Evolutionary conservation across 805 yeast species (phyloP).

Genomic region (Starmera dryadoides): DNA sequence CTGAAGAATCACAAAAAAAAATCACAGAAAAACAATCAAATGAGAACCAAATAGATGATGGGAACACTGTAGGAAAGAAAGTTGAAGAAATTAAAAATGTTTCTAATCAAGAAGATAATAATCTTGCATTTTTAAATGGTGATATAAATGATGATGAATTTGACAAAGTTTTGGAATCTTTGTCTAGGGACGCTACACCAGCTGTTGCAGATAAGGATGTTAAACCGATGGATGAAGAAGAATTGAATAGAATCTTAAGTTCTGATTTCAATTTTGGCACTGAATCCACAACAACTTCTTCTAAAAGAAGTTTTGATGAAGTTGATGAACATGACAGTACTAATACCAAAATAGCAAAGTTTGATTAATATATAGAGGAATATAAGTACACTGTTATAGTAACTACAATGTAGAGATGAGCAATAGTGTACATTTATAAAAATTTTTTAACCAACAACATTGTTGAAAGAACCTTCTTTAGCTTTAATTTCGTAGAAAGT

Average conservation of each 20-base stretch:
- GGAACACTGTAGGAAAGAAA: neutral
- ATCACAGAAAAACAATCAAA: neutral
- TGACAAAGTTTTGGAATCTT: conserved; percentile 18
- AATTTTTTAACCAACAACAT: conserved; percentile 18
- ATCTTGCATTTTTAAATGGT: conserved; percentile 6
- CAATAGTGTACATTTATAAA: neutral
- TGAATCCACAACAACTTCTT: neutral
- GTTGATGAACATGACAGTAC: neutral
- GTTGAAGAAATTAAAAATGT: neutral
- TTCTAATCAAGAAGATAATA: neutral
- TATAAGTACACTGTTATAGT: no score
- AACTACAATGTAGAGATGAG: no score
- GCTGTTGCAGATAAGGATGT: conserved; percentile 8
- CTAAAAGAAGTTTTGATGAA: conserved; percentile 1
- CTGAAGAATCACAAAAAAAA: neutral
- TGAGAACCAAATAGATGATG: no score
- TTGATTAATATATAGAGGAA: neutral
- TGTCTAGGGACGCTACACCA: conserved; percentile 21
- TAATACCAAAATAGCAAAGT: neutral
- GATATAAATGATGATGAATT: conserved; percentile 19
- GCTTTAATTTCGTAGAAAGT: conserved; percentile 89
- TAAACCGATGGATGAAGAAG: conserved; percentile 17
- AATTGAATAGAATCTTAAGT: conserved; percentile 15
- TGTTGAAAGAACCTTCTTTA: conserved; percentile 82
- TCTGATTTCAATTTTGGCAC: conserved; percentile 10